Percentiles rank a stretch among this genome's conserved stretches.
phyloP scores from a whole-genome alignment of 805 yeast species.

The Wickerhamiella bombiphila region DNA sequence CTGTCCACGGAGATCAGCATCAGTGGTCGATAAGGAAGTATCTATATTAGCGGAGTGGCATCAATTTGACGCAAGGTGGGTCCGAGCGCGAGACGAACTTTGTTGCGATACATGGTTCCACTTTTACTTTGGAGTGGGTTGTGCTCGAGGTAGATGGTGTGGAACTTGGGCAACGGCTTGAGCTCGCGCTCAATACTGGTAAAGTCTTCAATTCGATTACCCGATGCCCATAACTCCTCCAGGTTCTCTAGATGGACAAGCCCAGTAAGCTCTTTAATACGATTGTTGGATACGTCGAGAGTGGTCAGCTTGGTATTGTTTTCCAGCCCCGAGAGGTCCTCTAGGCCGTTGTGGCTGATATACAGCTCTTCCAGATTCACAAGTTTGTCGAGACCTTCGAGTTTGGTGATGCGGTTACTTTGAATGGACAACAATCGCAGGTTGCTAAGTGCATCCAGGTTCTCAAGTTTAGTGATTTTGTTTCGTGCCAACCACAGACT shows the following conservation, averaged over 20 bases:
- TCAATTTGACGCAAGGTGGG: constrained; percentile 70
- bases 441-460: constrained; percentile 42
- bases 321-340: constrained; percentile 63
- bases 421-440: constrained; percentile 75
- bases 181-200: constrained; percentile 55
- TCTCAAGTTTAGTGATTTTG: constrained; percentile 48
- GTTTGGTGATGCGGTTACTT: constrained; percentile 59
- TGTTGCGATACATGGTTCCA: constrained; percentile 74
- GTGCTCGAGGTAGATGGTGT: constrained; percentile 86
- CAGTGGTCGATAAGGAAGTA: no score
- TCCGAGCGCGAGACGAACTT: constrained; percentile 57
- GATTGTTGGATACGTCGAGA: constrained; percentile 71
- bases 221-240: constrained; percentile 90
- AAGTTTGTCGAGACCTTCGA: constrained; percentile 69
- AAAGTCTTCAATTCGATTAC: constrained; percentile 54
- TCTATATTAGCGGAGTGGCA: constrained; percentile 63
- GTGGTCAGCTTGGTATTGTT: constrained; percentile 50
- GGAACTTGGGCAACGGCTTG: constrained; percentile 45
- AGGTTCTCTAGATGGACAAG: constrained; percentile 50
- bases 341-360: constrained; percentile 69
- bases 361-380: constrained; percentile 71
- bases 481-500: constrained; percentile 93
- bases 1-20: no score
- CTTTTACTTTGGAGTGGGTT: constrained; percentile 69
- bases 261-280: constrained; percentile 45